Evolutionary conservation across 1,284 basidiomycete genomes (phyloP).

Genomic region (Apiotrichum veenhuisii): DNA sequence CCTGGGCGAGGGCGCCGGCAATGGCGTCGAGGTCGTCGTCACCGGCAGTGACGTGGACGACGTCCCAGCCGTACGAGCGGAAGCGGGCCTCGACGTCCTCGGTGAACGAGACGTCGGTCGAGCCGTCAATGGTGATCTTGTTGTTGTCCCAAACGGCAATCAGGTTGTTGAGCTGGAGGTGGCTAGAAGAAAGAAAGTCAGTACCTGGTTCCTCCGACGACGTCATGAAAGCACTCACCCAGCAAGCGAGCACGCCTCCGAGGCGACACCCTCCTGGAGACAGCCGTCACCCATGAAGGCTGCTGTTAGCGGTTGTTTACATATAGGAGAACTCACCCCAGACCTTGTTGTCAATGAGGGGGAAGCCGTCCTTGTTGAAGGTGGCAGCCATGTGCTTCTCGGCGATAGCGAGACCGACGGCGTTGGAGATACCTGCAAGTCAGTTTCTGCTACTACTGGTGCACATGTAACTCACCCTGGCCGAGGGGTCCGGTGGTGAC

Average conservation of each 20-base stretch:
- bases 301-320: conserved; percentile 39
- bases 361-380: conserved; percentile 83
- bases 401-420: conserved; percentile 88
- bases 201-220: no score
- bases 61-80: conserved; percentile 89
- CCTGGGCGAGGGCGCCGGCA: conserved; percentile 72
- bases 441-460: conserved; percentile 1
- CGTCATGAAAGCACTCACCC: conserved; percentile 47
- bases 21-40: conserved; percentile 81
- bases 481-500: conserved; percentile 95
- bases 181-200: conserved; percentile 50
- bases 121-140: conserved; percentile 92
- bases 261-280: conserved; percentile 90
- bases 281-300: conserved; percentile 92
- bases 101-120: conserved; percentile 88
- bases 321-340: conserved; percentile 70
- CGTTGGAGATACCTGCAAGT: conserved; percentile 67
- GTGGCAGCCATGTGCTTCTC: conserved; percentile 82
- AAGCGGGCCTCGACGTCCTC: conserved; percentile 88
- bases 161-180: conserved; percentile 87
- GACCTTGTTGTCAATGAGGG: conserved; percentile 84
- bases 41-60: conserved; percentile 76
- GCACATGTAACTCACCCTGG: conserved; percentile 59
- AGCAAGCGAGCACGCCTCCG: conserved; percentile 85
- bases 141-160: conserved; percentile 90